Evolutionary conservation across 345 rosid genomes (phyloP).

Genomic region (Streptanthus diversifolius): DNA sequence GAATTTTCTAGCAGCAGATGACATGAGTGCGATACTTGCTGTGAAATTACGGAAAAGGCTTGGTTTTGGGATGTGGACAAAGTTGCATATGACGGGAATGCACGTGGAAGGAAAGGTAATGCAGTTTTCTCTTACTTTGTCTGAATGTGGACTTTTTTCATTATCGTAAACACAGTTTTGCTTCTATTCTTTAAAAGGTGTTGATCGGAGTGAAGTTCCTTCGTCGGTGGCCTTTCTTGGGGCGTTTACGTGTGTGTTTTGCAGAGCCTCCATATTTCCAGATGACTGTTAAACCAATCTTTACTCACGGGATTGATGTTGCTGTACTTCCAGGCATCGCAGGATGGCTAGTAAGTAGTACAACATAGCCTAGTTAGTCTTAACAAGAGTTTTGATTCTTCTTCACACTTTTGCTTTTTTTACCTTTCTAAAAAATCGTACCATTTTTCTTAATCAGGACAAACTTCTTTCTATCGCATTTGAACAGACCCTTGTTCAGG

Average conservation of each 20-base stretch:
- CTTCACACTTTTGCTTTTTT: neutral
- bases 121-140: neutral
- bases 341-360: conserved; percentile 95
- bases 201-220: conserved; percentile 87
- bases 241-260: conserved; percentile 88
- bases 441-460: conserved; percentile 48
- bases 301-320: conserved; percentile 79
- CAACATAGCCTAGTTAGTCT: neutral
- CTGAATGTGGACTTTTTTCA: neutral
- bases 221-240: conserved; percentile 83
- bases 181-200: conserved; percentile 44
- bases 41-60: conserved; percentile 78
- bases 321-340: conserved; percentile 92
- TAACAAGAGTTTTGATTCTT: conserved; percentile 36
- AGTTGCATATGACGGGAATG: conserved; percentile 92
- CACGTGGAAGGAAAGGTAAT: conserved; percentile 96
- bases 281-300: conserved; percentile 89
- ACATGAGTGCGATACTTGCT: conserved; percentile 93
- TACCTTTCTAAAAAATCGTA: neutral
- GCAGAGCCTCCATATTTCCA: conserved; percentile 97
- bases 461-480: conserved; percentile 90
- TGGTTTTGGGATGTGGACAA: conserved; percentile 96
- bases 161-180: neutral
- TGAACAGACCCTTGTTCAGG: conserved; percentile 88
- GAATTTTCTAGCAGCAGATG: conserved; percentile 89